Base-by-base conservation (phyloP, 78 protist genomes). In the Cavenderia fasciculata region DNA sequence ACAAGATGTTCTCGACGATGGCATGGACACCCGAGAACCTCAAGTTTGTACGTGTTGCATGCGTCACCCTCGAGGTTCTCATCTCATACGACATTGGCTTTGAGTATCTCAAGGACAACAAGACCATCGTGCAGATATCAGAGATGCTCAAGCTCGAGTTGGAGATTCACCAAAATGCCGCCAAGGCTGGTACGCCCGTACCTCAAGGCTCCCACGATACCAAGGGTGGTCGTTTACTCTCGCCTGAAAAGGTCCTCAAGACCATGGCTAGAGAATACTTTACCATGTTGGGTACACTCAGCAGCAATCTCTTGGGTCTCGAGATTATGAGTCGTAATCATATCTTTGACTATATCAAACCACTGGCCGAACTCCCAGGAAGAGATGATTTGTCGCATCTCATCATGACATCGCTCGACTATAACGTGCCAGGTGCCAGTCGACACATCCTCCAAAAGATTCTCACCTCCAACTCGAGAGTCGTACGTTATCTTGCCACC, bases 21-120 rank as follows among this genome's bases (percentile, higher is more conserved):
- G 68, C 93, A 10, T 86, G 93, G 93, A 86, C 85, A n/a, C 78
- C 82, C 3, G 93, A 86, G 33, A 86, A 86, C 57, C 68, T 75
- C 2, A 86, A 86, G 40, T 86, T 74, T 68, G 76, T 74, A 8
- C 38, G 93, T 31, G 73, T 76, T 7, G 93, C 86, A 0, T 66
- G 77, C 46, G 87, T 75, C 2, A 46, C 38, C 0, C n/a, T 86
- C 12, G 77, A 86, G 59, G 93, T 86, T 1, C 57, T 86, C 1
- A 76, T 86, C 57, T 59, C 86, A 1, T 74, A 69, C 29, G 93
- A 86, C 23, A 44, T 62, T 54, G 93, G 93, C 6, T 47, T 59
- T 5, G 93, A 86, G 41, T 73, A 61, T 19, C 41, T 86, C 16
- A 86, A 73, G 14, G 87, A 86, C 40, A 73, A 69, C 51, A 86